Evolutionary conservation across 345 rosid genomes (phyloP).

Genomic region (Eucalyptus decipiens): DNA sequence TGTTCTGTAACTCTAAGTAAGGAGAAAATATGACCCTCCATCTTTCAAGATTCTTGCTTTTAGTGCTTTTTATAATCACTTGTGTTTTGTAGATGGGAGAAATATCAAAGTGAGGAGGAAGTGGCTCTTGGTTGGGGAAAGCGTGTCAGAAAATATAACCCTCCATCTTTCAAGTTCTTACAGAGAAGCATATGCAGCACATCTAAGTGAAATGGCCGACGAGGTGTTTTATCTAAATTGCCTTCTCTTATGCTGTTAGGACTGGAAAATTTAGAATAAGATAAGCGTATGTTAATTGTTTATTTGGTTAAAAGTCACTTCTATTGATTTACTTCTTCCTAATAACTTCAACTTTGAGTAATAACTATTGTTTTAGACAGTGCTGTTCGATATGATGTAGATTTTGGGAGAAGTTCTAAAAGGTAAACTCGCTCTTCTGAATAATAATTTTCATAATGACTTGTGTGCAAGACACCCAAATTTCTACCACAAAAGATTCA

Average conservation of each 20-base stretch:
- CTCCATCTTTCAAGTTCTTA: too few species aligned
- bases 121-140: conserved; percentile 94
- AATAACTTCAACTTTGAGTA: not conserved
- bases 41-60: not conserved
- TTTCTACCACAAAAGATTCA: too few species aligned
- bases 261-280: not conserved
- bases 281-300: not conserved
- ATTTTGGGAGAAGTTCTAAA: not conserved
- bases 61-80: not conserved
- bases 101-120: conserved; percentile 84
- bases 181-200: conserved; percentile 70
- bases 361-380: not conserved
- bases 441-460: not conserved
- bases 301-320: not conserved
- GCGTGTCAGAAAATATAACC: conserved; percentile 78
- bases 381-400: not conserved
- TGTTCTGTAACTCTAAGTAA: not conserved
- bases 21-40: not conserved
- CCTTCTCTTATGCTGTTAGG: not conserved
- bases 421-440: not conserved
- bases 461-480: not conserved
- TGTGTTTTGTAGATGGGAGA: conserved; percentile 67
- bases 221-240: conserved; percentile 32
- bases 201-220: conserved; percentile 39
- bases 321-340: not conserved